Evolutionary conservation across 176 grass and related monocot genomes (phyloP).

Genomic region (Zizania latifolia): DNA sequence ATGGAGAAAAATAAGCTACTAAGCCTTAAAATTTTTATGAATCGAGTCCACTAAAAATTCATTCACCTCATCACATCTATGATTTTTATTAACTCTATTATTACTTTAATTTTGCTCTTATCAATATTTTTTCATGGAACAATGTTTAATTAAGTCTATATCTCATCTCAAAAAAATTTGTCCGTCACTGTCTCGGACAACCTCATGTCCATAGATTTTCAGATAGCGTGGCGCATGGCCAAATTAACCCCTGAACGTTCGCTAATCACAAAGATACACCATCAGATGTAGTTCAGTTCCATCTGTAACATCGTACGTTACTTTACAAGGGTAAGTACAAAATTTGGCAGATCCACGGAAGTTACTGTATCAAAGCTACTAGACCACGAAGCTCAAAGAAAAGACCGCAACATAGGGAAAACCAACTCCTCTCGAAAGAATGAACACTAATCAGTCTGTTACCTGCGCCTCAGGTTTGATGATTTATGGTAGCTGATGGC

Average conservation of each 20-base stretch:
- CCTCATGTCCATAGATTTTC: not conserved
- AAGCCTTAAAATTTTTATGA: too few relatives aligned
- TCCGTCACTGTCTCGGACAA: too few relatives aligned
- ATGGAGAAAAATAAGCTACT: too few relatives aligned
- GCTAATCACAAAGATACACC: not conserved
- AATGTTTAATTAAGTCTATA: too few relatives aligned
- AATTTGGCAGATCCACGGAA: not conserved
- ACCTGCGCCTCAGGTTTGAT: not conserved
- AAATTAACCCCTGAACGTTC: not conserved
- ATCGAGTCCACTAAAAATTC: too few relatives aligned
- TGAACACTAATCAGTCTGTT: constrained; percentile 15
- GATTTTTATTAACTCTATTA: too few relatives aligned
- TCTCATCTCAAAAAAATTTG: too few relatives aligned
- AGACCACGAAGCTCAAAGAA: not conserved
- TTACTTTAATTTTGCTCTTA: too few relatives aligned
- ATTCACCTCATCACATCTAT: too few relatives aligned
- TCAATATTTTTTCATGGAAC: too few relatives aligned
- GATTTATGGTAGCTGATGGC: not conserved
- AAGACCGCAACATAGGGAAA: not conserved
- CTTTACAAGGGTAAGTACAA: constrained; percentile 31
- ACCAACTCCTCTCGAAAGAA: constrained; percentile 14
- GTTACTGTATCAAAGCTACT: not conserved
- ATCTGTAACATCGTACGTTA: constrained; percentile 31
- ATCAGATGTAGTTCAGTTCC: constrained; percentile 1
- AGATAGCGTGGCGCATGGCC: not conserved